Evolutionary conservation across 331 rosid species (phyloP), one percentile per base, ranked within the genome.

Genomic region (Spiraea crenata): DNA sequence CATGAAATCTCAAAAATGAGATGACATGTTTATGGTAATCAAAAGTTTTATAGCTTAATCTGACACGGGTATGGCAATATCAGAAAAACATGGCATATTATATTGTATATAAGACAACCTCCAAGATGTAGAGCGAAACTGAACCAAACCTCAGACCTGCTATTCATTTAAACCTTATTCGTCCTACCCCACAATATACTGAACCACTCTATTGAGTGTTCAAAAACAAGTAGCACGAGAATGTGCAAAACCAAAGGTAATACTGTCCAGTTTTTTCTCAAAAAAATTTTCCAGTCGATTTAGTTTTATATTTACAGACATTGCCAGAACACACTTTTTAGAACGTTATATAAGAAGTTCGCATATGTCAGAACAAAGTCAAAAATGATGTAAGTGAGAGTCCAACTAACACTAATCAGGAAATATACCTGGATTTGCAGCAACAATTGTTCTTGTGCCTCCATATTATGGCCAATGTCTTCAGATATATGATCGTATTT

Each of bases 371-470:
- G 45, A 70, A 69, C 35, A 49, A 12, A 76, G n/a, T 64, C 49
- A 25, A 48, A 57, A 65, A 45, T 46, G 19, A 65, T 19, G 58
- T 39, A 50, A 52, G 52, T 13, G 56, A 63, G 39, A 61, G 41
- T 16, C 45, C 25, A 72, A 70, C 45, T 56, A 69, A 37, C 67
- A 41, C 57, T 54, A 46, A 35, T 58, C 19, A 48, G 25, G 49
- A 61, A n/a, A 72, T 3, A 39, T 59, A 93, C 99, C 99, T 89
- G 97, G 75, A 95, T 95, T 83, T 91, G 99, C 83, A 89, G 74
- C 83, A 95, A 83, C 76, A 95, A 67, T 40, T 89, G 96, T 73
- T 95, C 99, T 68, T 95, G 99, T 67, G 99, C 99, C 75, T 91
- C 95, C 6, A 95, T 91, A 72, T 95, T 95, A 75, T 86, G 95